Conservation (phyloP, 2,329 filamentous ascomycete genomes). For the Paecilomyces variotii region DNA sequence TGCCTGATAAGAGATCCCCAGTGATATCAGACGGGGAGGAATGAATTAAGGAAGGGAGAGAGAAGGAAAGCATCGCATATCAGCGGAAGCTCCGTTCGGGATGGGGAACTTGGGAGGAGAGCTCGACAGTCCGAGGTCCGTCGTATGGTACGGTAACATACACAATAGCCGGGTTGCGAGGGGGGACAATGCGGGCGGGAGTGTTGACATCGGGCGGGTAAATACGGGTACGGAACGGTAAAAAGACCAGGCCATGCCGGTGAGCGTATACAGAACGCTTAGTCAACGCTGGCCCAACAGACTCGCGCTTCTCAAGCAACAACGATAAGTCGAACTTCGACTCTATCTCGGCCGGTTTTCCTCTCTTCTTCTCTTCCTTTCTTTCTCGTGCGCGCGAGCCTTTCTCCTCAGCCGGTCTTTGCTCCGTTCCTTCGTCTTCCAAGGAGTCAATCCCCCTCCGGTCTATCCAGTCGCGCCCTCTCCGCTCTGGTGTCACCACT, state of each 20-base stretch:
- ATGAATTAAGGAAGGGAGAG: not conserved
- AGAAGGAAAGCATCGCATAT: not conserved
- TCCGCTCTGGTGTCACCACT: slow-evolving; percentile 41
- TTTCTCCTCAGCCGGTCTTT: not conserved
- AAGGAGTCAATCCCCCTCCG: slow-evolving; percentile 46
- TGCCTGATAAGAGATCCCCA: not conserved
- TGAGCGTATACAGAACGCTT: slow-evolving; percentile 20
- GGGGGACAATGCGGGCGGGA: not conserved
- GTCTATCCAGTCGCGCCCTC: slow-evolving; percentile 47
- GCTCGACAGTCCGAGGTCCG: not conserved
- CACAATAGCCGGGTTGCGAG: not conserved
- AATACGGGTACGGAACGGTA: slow-evolving; percentile 3
- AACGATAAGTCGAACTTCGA: not conserved
- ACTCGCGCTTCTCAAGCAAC: slow-evolving; percentile 10
- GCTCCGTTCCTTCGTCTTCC: slow-evolving; percentile 1
- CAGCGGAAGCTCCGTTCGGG: not conserved
- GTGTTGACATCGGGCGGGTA: not conserved
- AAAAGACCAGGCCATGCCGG: slow-evolving; percentile 26
- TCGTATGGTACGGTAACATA: not conserved
- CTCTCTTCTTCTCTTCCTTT: not conserved
- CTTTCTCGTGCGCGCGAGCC: not conserved
- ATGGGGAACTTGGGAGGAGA: not conserved
- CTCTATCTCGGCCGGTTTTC: slow-evolving; percentile 1
- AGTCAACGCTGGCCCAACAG: slow-evolving; percentile 29
- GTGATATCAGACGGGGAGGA: not conserved